Percentiles rank a stretch among this genome's conserved stretches.
Evolutionary conservation across 768 basidiomycete genomes (phyloP).

Genomic region (Pholiota microspora): DNA sequence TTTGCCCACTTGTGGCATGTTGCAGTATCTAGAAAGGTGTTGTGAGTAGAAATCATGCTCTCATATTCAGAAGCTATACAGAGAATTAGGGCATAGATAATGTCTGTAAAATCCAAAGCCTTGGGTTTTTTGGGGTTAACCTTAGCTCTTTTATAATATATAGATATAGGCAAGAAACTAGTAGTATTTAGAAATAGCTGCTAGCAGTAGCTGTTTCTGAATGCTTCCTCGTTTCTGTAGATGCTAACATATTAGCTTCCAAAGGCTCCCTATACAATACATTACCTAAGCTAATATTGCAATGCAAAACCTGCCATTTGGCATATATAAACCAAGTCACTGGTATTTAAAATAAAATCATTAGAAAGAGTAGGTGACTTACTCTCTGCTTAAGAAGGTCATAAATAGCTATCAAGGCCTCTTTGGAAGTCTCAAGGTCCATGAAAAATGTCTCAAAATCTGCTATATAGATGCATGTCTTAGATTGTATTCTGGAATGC

Average conservation of each 20-base stretch:
- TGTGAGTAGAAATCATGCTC: neutral
- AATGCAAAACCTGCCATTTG: conserved; percentile 5
- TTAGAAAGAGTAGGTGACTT: neutral
- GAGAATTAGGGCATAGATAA: neutral
- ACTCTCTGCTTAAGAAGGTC: conserved; percentile 15
- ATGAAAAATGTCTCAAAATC: neutral
- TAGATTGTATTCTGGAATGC: neutral
- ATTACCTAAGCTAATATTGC: conserved; percentile 7
- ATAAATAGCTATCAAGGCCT: neutral
- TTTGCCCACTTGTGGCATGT: neutral
- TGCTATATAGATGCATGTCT: neutral
- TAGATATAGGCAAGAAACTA: too few species aligned
- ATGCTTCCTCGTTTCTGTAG: too few species aligned
- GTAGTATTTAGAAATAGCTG: too few species aligned
- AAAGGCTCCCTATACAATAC: neutral
- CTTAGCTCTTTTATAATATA: too few species aligned
- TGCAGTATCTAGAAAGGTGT: neutral
- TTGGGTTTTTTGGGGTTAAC: neutral
- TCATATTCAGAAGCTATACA: neutral
- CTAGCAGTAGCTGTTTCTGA: too few species aligned
- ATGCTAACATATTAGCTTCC: neutral
- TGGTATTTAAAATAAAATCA: neutral
- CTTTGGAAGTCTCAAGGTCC: conserved; percentile 2
- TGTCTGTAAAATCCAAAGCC: neutral
- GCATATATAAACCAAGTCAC: conserved; percentile 8